Base-by-base conservation (phyloP, 441 rosid species). In the Populus hybrid region DNA sequence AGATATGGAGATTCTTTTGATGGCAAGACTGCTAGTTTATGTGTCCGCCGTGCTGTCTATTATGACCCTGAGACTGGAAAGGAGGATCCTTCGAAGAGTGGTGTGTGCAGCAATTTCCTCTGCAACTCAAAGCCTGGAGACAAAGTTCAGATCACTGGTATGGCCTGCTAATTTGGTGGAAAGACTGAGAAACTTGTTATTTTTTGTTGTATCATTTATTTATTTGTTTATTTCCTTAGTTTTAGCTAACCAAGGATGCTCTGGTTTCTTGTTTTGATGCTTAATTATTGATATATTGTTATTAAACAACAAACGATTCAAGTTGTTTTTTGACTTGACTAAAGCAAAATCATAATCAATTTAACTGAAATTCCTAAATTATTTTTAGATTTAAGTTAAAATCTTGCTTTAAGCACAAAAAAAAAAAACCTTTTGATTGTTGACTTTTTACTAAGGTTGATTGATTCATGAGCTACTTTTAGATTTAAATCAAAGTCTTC, bases 41-140 rank as follows among this genome's bases (percentile, higher is more conserved):
- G 99, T 80, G 98, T 95, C 12, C 98, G 99, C n/a, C 97, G 99
- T 83, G 98, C 98, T 85, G 87, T 91, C 79, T 95, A 91, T 79
- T 90, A 87, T 82, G 97, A 95, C 81, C 91, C 99, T 42, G 95
- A 90, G 88, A 91, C 93, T 2, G 97, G 97, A 76, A 83, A 88
- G 81, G 99, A 96, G 88, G 98, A 94, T 87, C 92, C 94, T 75
- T 90, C 94, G 50, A 96, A 94, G 87, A 88, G 34, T 73, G 99
- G 99, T 74, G 81, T 93, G 10, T 96, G 99, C 82, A 96, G 99
- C 84, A 96, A 93, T 85, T 96, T 88, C 86, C 89, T 96, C 65
- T 96, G 99, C 88, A 81, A 90, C 86, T 78, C 95, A 68, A 96
- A 94, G 86, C 88, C 98, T 9, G 99, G 99, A 61, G 99, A 96